These are phyloP conservation scores for Tylopilus sp. DNA, from an alignment of 1,284 basidiomycete genomes.

Conservation along the genomic window DNA sequence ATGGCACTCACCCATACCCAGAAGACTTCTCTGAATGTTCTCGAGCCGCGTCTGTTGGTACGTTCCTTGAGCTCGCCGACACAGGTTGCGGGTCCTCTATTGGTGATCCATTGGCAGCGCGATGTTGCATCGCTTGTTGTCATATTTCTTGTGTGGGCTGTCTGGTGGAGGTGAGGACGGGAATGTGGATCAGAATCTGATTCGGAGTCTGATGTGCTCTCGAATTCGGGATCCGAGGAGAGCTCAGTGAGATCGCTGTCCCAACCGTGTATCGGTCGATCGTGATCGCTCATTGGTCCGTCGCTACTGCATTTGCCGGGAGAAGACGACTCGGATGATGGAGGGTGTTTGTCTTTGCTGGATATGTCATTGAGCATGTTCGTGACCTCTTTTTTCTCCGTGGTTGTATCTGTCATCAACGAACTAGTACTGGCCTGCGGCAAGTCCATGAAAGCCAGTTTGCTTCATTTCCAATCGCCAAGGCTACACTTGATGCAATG, in stretches of 20 bases:
- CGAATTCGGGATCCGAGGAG: conserved; percentile 15
- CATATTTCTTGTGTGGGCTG: conserved; percentile 15
- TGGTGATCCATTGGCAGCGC: conserved; percentile 26
- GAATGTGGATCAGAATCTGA: conserved; percentile 17
- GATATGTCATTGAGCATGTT: not conserved
- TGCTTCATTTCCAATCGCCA: conserved; percentile 18
- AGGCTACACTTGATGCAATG: conserved; percentile 21
- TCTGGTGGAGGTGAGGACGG: conserved; percentile 19
- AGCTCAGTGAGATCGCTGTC: conserved; percentile 32
- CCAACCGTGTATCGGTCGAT: conserved; percentile 21
- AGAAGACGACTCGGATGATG: not conserved
- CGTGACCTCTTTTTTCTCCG: not conserved
- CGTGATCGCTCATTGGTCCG: not conserved
- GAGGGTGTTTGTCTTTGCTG: not conserved
- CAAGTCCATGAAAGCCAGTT: not conserved
- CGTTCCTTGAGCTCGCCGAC: conserved; percentile 31
- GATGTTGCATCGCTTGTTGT: conserved; percentile 25
- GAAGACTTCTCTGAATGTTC: conserved; percentile 1
- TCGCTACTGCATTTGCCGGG: not conserved
- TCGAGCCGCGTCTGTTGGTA: conserved; percentile 24
- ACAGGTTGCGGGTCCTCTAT: conserved; percentile 37
- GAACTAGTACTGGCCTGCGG: not conserved
- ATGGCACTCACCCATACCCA: conserved; percentile 13
- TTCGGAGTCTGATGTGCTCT: not conserved
- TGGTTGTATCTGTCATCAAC: not conserved